Conservation (phyloP, 2,329 filamentous ascomycete species). For the Keithomyces neogunnii region DNA sequence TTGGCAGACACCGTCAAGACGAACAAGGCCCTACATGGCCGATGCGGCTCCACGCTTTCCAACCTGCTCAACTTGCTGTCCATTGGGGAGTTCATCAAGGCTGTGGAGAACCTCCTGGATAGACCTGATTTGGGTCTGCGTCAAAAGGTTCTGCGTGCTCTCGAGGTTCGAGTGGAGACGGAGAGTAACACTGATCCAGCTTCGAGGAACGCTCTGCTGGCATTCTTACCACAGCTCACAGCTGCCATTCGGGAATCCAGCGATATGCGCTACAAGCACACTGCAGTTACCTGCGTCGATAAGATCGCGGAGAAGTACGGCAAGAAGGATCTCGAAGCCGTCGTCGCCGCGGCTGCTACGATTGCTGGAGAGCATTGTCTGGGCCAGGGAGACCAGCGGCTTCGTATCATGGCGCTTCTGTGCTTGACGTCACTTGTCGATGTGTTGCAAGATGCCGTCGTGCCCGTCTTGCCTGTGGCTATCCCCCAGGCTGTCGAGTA, state of each 20-base stretch:
- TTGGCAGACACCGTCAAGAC: slow-evolving; percentile 57
- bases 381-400: slow-evolving; percentile 60
- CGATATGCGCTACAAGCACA: slow-evolving; percentile 71
- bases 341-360: slow-evolving; percentile 65
- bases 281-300: slow-evolving; percentile 82
- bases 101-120: slow-evolving; percentile 73
- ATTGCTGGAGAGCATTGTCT: slow-evolving; percentile 72
- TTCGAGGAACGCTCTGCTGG: slow-evolving; percentile 63
- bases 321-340: slow-evolving; percentile 74
- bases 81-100: slow-evolving; percentile 80
- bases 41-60: slow-evolving; percentile 63
- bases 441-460: slow-evolving; percentile 76
- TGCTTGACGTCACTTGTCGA: slow-evolving; percentile 86
- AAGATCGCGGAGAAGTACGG: slow-evolving; percentile 93
- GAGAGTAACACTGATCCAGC: slow-evolving; percentile 60
- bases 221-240: slow-evolving; percentile 72
- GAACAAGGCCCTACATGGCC: slow-evolving; percentile 45
- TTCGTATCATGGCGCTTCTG: slow-evolving; percentile 77
- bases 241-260: slow-evolving; percentile 64
- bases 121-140: slow-evolving; percentile 67
- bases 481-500: slow-evolving; percentile 66
- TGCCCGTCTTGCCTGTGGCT: slow-evolving; percentile 71
- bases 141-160: slow-evolving; percentile 69
- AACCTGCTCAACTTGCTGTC: slow-evolving; percentile 79
- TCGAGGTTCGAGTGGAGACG: slow-evolving; percentile 70